Percentiles rank a stretch among this genome's conserved stretches.
These are phyloP conservation scores for Hyaloscypha variabilis DNA, from an alignment of 495 filamentous ascomycete species.

Conservation along the genomic window DNA sequence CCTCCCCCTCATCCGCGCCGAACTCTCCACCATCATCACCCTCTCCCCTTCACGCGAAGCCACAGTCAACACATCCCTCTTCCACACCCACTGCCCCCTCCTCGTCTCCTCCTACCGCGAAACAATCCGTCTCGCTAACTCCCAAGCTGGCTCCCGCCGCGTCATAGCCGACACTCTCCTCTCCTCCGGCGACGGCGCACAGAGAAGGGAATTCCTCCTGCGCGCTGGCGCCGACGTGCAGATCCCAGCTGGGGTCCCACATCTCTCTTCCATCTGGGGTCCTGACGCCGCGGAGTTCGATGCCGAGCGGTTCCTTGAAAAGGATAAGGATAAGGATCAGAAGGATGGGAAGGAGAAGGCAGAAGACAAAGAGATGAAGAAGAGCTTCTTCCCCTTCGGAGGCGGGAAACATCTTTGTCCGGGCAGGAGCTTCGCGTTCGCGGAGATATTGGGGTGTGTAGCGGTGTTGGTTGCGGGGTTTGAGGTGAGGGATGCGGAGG, in stretches of 20 bases:
- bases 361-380: background rate
- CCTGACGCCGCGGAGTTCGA: background rate
- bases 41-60: background rate
- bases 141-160: background rate
- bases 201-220: background rate
- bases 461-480: background rate
- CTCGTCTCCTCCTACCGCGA: background rate
- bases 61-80: background rate
- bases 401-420: conserved; percentile 1
- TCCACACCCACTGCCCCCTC: background rate
- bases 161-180: background rate
- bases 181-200: background rate
- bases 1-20: background rate
- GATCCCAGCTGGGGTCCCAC: background rate
- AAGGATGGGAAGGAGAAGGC: background rate
- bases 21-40: background rate
- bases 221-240: background rate
- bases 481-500: background rate
- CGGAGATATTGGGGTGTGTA: background rate
- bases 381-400: background rate
- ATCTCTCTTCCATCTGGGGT: background rate
- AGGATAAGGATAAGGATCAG: background rate
- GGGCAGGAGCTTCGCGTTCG: background rate
- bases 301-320: background rate
- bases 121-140: conserved; percentile 1